Evolutionary conservation across 2,329 filamentous ascomycete species (phyloP), one percentile per base, ranked within the genome.

Genomic region (Penicillium sp.): DNA sequence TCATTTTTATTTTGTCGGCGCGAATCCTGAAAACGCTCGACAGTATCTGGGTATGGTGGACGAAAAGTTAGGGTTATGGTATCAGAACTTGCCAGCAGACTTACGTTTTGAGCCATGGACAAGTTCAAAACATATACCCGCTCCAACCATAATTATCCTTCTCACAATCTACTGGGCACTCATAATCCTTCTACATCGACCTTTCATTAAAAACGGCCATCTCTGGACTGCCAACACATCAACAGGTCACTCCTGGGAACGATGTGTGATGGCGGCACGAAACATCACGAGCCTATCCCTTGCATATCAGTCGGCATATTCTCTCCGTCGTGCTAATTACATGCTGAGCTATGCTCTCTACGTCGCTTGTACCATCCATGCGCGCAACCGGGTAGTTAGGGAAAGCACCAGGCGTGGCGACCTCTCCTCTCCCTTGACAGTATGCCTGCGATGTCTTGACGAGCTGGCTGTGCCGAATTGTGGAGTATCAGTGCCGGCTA

Each of bases 111-210:
- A 67, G 57, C 66, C 65, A 24, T 70, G 65, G 60, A 63, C 52
- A 24, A 56, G 63, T 11, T 56, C 62, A 8, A 51, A 59, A 16
- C 42, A 30, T 26, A 45, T 56, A 28, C 50, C 59, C 16, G 61
- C 64, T 5, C 67, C 68, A 14, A 72, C 71, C 56, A 58, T 68
- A n/a, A 66, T 73, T 53, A 64, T 67, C 20, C 54, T 72, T 16
- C 65, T 68, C 52, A 64, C 64, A 18, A 65, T 70, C 62, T 79
- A 76, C 59, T 66, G 78, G 58, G 71, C 74, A 4, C 67, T 79
- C 12, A 68, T 71, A 9, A 78, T 79, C 47, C 66, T 79, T 0
- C 68, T 79, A 9, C 74, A 79, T 56, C 72, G 76, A 1, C 75
- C 77, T 1, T 78, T 79, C 60, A 68, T 77, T 0, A 70, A 62